Evolutionary conservation across 306 rosid genomes (phyloP), one percentile per base, ranked within the genome.

Genomic region (Fragaria vesca): DNA sequence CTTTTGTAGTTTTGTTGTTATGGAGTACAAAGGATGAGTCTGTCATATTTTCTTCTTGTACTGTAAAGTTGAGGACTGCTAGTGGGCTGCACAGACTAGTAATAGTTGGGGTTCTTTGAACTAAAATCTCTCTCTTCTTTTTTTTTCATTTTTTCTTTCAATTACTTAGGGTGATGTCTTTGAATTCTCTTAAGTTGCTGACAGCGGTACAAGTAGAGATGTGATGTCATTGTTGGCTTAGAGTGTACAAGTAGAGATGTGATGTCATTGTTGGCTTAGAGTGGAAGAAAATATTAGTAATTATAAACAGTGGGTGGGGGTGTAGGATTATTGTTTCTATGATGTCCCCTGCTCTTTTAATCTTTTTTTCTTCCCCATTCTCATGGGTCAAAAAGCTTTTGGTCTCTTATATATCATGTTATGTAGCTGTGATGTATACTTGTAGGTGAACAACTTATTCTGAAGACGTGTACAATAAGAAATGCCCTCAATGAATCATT

Each of bases 361-460:
- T 54, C n/a, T 52, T 18, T 46, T 54, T 32, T 51, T 50, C 46
- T 71, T 18, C 60, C 75, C 20, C 18, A 50, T 71, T 71, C 75
- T 10, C 2, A 13, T 15, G 69, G 45, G 10, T 17, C 11, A 30
- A 13, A 34, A 34, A 15, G 21, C 40, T 16, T 65, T 36, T 36
- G 69, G 47, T 66, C 47, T 63, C 20, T 15, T 63, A 15, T 60
- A 60, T 60, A 30, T 30, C 32, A 5, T 28, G 69, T 63, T 66
- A 36, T 34, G 12, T 32, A 6, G n/a, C 43, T 32, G 3, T 62
- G 47, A 66, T 58, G 42, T 4, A 30, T 57, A 16, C 28, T 57
- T 34, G 4, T 73, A 52, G 36, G 34, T 52, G 7, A 28, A 0
- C 6, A 13, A 12, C 38, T 12, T 61, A 26, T 26, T 26, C 20